A percentile compares a stretch with the other conserved stretches of the same genome.
Evolutionary conservation across 2,329 filamentous ascomycete species (phyloP).

Genomic region (Calcarisporium arbuscula): DNA sequence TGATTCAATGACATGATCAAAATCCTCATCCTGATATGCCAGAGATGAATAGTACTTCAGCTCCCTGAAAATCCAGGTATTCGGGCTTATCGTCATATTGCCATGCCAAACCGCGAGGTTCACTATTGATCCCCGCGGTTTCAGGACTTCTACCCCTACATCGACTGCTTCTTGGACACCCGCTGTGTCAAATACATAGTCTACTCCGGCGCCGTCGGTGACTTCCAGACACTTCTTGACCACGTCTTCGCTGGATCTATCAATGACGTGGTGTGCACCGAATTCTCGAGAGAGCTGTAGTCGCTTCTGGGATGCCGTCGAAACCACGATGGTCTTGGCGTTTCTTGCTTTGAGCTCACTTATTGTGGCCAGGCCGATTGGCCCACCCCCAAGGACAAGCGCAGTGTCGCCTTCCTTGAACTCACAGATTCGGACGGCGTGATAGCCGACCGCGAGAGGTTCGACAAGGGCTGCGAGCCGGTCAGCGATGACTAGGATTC

Average conservation of each 20-base stretch:
- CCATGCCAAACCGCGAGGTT: conserved; percentile 64
- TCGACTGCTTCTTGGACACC: conserved; percentile 46
- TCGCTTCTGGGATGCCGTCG: conserved; percentile 36
- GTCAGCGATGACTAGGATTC: too few species aligned
- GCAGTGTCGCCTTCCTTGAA: conserved; percentile 35
- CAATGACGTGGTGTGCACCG: conserved; percentile 37
- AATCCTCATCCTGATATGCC: too few species aligned
- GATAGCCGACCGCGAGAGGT: conserved; percentile 41
- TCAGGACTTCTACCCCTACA: conserved; percentile 40
- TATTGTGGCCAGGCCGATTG: conserved; percentile 42
- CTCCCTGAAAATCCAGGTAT: too few species aligned
- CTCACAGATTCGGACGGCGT: conserved; percentile 37
- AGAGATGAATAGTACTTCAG: too few species aligned
- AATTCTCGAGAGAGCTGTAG: conserved; percentile 36
- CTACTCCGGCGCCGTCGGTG: conserved; percentile 43
- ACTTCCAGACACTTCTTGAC: conserved; percentile 37
- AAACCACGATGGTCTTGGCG: conserved; percentile 38
- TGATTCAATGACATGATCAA: too few species aligned
- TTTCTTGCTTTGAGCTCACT: conserved; percentile 39
- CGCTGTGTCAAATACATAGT: conserved; percentile 57
- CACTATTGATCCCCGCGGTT: conserved; percentile 49
- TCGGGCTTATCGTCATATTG: too few species aligned
- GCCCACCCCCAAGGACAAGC: conserved; percentile 43
- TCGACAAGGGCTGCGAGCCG: conserved; percentile 48
- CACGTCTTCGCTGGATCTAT: conserved; percentile 38